phyloP scores from a whole-genome alignment of 2,329 filamentous ascomycete species.

The Graphium sp. region DNA sequence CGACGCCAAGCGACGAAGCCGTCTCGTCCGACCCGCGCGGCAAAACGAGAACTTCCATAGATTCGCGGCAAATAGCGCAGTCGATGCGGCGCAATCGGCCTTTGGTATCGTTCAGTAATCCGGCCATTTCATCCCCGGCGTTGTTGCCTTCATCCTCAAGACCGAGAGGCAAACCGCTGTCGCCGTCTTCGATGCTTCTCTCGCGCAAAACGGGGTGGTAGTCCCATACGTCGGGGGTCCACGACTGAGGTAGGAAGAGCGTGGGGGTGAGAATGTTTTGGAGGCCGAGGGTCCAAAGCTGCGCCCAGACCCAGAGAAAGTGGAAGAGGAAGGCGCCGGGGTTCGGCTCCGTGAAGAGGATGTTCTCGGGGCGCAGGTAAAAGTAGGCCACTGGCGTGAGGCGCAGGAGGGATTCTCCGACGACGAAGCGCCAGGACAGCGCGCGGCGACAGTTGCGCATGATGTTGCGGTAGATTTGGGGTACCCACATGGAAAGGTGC shows the following conservation, averaged over 20 bases:
- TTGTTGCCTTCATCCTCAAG: slow-evolving; percentile 1
- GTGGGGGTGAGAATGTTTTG: slow-evolving; percentile 79
- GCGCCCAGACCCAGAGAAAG: slow-evolving; percentile 71
- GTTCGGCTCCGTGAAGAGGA: slow-evolving; percentile 62
- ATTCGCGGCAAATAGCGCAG: slow-evolving; percentile 88
- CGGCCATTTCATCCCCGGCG: not conserved
- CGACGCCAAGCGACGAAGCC: not conserved
- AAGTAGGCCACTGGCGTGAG: slow-evolving; percentile 75
- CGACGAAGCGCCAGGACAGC: slow-evolving; percentile 77
- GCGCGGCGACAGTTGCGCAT: slow-evolving; percentile 84
- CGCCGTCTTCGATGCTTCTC: slow-evolving; percentile 64
- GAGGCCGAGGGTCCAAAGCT: slow-evolving; percentile 59
- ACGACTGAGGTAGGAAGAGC: slow-evolving; percentile 61
- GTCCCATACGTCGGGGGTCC: slow-evolving; percentile 68
- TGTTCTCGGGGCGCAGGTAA: slow-evolving; percentile 60
- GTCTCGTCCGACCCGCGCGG: slow-evolving; percentile 21
- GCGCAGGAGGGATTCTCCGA: slow-evolving; percentile 67
- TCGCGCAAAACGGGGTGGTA: slow-evolving; percentile 83
- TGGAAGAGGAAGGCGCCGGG: slow-evolving; percentile 40
- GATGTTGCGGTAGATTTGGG: slow-evolving; percentile 82
- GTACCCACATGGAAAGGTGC: slow-evolving; percentile 83
- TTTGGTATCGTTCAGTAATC: not conserved
- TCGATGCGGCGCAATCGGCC: slow-evolving; percentile 46
- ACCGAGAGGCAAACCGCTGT: slow-evolving; percentile 44
- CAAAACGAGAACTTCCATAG: slow-evolving; percentile 76